These are phyloP conservation scores for Diplodia corticola DNA, from an alignment of 2,329 filamentous ascomycete species.

Conservation along the genomic window DNA sequence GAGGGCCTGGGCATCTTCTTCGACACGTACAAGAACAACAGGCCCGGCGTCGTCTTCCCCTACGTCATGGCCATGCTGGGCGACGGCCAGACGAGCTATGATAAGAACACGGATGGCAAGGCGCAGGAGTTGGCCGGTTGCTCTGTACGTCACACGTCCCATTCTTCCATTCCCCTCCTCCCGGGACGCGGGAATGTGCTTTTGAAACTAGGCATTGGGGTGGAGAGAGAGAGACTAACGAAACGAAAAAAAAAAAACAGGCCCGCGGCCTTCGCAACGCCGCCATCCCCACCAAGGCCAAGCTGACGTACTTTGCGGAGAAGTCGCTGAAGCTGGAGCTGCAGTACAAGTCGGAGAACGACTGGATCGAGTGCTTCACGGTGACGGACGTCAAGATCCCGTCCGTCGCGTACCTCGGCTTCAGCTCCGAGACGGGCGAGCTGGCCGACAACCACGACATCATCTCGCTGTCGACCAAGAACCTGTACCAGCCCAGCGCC, in stretches of 20 bases:
- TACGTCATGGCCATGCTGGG: conserved; percentile 99
- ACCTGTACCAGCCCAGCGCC: conserved; percentile 71
- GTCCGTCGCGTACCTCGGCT: conserved; percentile 64
- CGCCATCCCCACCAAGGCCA: conserved; percentile 75
- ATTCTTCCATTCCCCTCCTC: neutral
- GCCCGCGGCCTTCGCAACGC: conserved; percentile 85
- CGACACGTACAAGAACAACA: conserved; percentile 99
- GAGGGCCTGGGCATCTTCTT: conserved; percentile 94
- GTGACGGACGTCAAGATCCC: conserved; percentile 70
- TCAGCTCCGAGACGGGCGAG: conserved; percentile 88
- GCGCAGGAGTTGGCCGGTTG: conserved; percentile 89
- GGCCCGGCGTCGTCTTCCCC: conserved; percentile 90
- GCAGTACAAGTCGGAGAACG: conserved; percentile 86
- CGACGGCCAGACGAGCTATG: conserved; percentile 84
- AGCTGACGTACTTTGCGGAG: conserved; percentile 95
- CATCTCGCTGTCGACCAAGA: conserved; percentile 80
- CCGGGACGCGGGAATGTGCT: neutral
- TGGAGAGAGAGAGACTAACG: neutral
- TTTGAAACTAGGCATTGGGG: neutral
- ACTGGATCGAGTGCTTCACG: conserved; percentile 90
- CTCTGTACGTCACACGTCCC: conserved; percentile 58
- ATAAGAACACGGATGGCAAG: conserved; percentile 94
- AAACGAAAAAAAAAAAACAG: conserved; percentile 32
- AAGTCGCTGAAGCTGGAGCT: conserved; percentile 86
- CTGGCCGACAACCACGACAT: conserved; percentile 98